Evolutionary conservation across 2,329 filamentous ascomycete genomes (phyloP).

Genomic region (Penicillium brasilianum): DNA sequence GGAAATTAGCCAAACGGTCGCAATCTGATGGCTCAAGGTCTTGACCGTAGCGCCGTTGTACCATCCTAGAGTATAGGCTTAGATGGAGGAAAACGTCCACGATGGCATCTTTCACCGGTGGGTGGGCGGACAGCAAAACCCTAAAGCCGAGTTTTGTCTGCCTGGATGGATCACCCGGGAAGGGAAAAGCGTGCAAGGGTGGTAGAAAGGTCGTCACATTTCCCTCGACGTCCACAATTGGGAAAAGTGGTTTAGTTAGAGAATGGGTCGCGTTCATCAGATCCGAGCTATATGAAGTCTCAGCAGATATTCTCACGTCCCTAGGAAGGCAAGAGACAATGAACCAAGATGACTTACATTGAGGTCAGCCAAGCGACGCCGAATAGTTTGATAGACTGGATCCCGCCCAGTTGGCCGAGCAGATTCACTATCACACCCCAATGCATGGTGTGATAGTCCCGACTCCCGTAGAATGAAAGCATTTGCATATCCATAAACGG

Average conservation of each 20-base stretch:
- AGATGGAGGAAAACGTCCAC: constrained; percentile 2
- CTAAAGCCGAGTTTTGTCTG: background rate
- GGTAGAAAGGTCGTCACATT: background rate
- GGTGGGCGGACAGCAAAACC: background rate
- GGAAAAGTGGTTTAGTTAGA: constrained; percentile 8
- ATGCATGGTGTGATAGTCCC: constrained; percentile 6
- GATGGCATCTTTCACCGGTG: constrained; percentile 5
- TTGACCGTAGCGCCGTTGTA: constrained; percentile 4
- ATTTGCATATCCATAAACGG: constrained; percentile 6
- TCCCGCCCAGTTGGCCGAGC: background rate
- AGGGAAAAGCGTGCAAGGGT: background rate
- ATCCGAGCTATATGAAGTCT: constrained; percentile 1
- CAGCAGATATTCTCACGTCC: background rate
- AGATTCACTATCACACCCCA: constrained; percentile 2
- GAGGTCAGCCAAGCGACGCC: constrained; percentile 5
- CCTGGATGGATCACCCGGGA: background rate
- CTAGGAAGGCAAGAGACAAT: background rate
- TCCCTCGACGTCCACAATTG: constrained; percentile 2
- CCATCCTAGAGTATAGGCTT: background rate
- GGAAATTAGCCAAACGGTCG: constrained; percentile 4
- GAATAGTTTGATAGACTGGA: constrained; percentile 3
- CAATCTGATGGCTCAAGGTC: background rate
- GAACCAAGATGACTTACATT: constrained; percentile 2
- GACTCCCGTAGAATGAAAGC: constrained; percentile 5
- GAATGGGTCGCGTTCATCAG: constrained; percentile 6